These are phyloP conservation scores for Penicillium sp. DNA, from an alignment of 2,329 filamentous ascomycete species.

Conservation along the genomic window DNA sequence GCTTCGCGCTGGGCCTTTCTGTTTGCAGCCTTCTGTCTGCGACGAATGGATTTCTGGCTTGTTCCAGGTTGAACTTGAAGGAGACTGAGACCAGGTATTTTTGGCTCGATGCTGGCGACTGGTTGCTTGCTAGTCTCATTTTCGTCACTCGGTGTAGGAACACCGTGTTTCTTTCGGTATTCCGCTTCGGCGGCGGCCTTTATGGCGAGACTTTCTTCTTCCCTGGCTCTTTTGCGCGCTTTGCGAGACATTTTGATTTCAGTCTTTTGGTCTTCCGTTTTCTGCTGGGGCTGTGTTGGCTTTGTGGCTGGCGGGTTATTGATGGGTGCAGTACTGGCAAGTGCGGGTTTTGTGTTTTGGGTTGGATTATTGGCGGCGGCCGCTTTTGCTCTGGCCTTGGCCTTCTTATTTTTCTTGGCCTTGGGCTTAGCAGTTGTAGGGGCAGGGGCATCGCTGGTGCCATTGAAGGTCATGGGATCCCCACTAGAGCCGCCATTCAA, in stretches of 20 bases:
- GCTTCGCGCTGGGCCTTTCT: not conserved
- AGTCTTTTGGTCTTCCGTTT: not conserved
- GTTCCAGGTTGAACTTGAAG: too few species aligned
- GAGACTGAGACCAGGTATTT: too few species aligned
- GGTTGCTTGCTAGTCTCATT: not conserved
- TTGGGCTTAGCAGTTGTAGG: not conserved
- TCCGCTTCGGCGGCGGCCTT: not conserved
- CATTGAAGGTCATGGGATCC: not conserved
- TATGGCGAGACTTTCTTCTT: not conserved
- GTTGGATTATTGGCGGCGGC: not conserved
- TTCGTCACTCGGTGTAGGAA: not conserved
- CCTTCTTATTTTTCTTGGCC: constrained; percentile 2
- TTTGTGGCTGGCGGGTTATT: not conserved
- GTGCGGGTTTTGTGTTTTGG: too few species aligned
- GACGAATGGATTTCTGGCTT: not conserved
- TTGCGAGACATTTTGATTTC: not conserved
- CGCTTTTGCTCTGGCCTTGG: not conserved
- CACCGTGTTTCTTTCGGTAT: too few species aligned
- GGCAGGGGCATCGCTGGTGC: not conserved
- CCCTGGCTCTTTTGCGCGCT: not conserved
- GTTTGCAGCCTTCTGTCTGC: not conserved
- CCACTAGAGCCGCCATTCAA: not conserved
- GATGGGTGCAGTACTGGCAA: not conserved
- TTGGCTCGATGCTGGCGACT: not conserved
- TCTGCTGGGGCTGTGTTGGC: not conserved